These are phyloP conservation scores for Starmerella sirachaensis DNA, from an alignment of 805 yeast genomes.

Conservation along the genomic window DNA sequence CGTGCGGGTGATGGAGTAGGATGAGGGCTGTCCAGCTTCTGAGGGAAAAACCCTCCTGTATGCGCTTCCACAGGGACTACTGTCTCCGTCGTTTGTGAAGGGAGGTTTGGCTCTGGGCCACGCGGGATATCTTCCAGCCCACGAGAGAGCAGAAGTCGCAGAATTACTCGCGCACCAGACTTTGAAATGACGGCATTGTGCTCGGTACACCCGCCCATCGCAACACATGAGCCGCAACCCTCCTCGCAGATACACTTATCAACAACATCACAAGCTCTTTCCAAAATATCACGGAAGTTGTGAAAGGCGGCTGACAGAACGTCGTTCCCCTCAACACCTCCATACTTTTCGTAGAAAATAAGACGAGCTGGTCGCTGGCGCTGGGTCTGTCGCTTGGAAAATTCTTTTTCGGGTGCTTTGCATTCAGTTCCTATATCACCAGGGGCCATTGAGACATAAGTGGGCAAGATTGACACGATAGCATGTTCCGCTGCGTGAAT, in stretches of 20 bases:
- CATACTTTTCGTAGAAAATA: conserved; percentile 71
- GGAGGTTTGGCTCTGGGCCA: conserved; percentile 30
- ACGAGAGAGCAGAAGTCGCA: conserved; percentile 49
- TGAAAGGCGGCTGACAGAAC: conserved; percentile 69
- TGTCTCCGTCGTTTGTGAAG: conserved; percentile 8
- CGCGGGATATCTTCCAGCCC: conserved; percentile 33
- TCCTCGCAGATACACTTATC: conserved; percentile 47
- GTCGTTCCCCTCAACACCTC: conserved; percentile 73
- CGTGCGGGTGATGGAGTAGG: too few species aligned
- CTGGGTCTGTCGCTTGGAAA: conserved; percentile 51
- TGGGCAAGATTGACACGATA: conserved; percentile 64
- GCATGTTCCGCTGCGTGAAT: conserved; percentile 97
- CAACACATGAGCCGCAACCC: conserved; percentile 82
- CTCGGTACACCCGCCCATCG: conserved; percentile 71
- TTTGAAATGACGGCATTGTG: conserved; percentile 73
- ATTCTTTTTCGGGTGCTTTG: conserved; percentile 91
- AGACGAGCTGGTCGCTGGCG: conserved; percentile 79
- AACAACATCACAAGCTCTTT: conserved; percentile 47
- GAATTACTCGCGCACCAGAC: conserved; percentile 63
- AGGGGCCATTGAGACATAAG: conserved; percentile 53
- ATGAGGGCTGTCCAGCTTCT: too few species aligned
- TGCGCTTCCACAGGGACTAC: conserved; percentile 15
- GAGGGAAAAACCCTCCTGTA: background rate
- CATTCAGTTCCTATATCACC: conserved; percentile 81
- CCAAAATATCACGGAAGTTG: conserved; percentile 53